Base-by-base conservation (phyloP, 2,329 filamentous ascomycete species). In the Tympanopsis confertula region DNA sequence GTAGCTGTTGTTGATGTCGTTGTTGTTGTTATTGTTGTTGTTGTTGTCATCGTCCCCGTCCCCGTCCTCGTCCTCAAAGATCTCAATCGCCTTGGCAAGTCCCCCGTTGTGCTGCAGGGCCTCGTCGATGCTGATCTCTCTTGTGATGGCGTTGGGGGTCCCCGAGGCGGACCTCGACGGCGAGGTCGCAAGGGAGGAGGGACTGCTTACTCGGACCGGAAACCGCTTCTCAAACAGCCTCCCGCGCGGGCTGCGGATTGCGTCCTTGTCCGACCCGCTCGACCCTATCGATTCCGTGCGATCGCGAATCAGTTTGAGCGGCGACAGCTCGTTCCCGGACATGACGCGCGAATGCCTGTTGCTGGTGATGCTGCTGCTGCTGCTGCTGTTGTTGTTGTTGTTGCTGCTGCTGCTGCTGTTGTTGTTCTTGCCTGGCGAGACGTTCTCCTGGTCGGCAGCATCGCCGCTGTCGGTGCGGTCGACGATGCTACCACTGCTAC, bases 51-150 rank as follows among this genome's bases (percentile, higher is more conserved):
- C 7, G 22, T 26, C 22, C 7, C 22, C 22, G n/a, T 26, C n/a
- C n/a, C 44, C 50, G 33, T 53, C 47, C 2, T 41, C 47, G 47
- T 79, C 74, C 48, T 80, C 76, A 22, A 79, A 71, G 35, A 79
- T 78, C 42, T 72, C 65, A 45, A 80, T 78, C 4, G 73, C 73
- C 39, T 66, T 67, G 47, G 66, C 69, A 28, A 79, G 58, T 3
- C 69, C 71, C 37, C 67, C 65, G 44, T 75, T 77, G 33, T 71
- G 63, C 30, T 59, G 58, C 38, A 78, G 58, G 2, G 66, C 66
- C 39, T 75, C 66, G 38, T 75, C 68, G 15, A 78, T 52, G 35
- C 59, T 66, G 28, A 69, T 57, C 15, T 61, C 59, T 39, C 52
- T 57, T 44, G 65, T 57, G 38, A 29, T 28, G 37, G 19, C 40